Base-by-base conservation (phyloP, 1,284 basidiomycete species). In the Malassezia furfur region DNA sequence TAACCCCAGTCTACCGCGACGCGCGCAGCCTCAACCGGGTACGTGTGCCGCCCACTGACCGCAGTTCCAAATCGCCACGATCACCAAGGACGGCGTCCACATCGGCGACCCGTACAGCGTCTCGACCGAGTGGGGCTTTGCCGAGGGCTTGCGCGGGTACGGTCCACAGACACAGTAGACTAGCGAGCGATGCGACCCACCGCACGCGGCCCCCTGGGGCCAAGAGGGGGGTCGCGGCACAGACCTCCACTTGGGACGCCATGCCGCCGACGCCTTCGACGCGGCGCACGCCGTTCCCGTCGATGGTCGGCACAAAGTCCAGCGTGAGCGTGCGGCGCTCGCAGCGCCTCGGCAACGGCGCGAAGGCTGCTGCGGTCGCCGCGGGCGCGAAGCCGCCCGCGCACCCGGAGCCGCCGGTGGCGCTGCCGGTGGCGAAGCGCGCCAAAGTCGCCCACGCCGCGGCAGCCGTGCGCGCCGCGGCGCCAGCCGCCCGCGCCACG, bases 11-110 rank as follows among this genome's bases (percentile, higher is more conserved):
- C 79, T 99, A 99, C 78, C 84, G 93, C 45, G 94, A 99, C 72
- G 93, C 93, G 2, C 82, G 94, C 69, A 90, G 87, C 79, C 79
- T 94, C 76, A 89, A 98, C 81, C 91, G 96, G 82, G 91, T 89
- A 61, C 38, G 81, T 75, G 19, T 11, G n/a, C 15, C 9, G 40
- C 22, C 43, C 35, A 25, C 38, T 43, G 21, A 28, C n/a, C 38
- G 15, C 61, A 94, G 90, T 98, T 87, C 78, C 91, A 96, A 87
- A 83, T 96, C 59, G 91, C 91, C 8, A 89, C 82, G 1, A 83
- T 96, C 62, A 91, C 87, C 3, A 83, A 79, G 31, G 78, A 81
- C 3, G 91, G 93, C 3, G 81, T 86, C 30, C 77, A 76, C 10
- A 88, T 98, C 64, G 87, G 87, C 0, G 89, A 89, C 61, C 84